Conservation (phyloP, 140 eudicot genomes). For the Flaveria floridana region DNA sequence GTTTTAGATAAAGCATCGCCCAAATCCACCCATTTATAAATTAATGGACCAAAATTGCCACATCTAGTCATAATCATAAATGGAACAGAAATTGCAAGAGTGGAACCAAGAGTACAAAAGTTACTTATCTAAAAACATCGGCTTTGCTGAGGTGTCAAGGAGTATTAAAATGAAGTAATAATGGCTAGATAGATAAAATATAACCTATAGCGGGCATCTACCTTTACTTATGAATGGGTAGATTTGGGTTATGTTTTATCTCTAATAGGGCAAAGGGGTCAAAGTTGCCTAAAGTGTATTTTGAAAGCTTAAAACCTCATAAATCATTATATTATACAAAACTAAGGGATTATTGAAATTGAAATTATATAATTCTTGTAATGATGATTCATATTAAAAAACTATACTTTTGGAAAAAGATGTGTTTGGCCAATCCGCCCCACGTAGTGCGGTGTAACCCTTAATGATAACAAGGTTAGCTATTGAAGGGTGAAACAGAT, state of each 20-base stretch:
- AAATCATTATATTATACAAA: background rate
- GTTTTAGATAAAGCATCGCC: background rate
- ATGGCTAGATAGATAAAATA: background rate
- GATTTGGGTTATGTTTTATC: background rate
- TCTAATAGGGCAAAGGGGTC: background rate
- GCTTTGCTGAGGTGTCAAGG: background rate
- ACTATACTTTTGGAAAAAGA: background rate
- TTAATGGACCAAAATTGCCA: background rate
- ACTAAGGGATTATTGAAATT: background rate
- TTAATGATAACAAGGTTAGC: background rate
- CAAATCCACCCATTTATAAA: background rate
- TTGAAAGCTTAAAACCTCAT: conserved; percentile 4
- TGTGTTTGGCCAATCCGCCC: background rate
- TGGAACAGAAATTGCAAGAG: conserved; percentile 14
- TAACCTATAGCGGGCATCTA: background rate
- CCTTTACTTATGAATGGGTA: background rate
- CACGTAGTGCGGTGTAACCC: background rate
- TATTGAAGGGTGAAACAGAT: conserved; percentile 15
- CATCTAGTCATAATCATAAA: background rate
- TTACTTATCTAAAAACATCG: background rate
- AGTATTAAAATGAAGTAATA: background rate
- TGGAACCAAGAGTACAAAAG: conserved; percentile 1
- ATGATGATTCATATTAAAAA: background rate
- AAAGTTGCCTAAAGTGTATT: background rate
- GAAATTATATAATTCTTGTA: background rate